A percentile compares a stretch with the other conserved stretches of the same genome.
Evolutionary conservation across 2,329 filamentous ascomycete genomes (phyloP).

Genomic region (Pleoardoris graminearum): DNA sequence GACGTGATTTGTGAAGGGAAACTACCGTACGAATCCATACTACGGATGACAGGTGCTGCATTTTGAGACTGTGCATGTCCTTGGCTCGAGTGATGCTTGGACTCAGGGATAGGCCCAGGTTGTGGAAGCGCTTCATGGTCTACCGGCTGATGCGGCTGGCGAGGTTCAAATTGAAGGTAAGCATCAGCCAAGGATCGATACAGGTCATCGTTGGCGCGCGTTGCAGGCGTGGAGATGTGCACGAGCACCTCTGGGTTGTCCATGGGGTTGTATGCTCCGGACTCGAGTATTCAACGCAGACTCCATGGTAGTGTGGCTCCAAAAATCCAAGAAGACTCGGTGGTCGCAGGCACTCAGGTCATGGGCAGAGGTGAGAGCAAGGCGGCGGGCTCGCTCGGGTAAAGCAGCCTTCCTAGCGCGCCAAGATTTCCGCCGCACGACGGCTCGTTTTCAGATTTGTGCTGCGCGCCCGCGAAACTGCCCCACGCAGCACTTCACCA

Average conservation of each 20-base stretch:
- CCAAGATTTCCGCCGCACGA: conserved; percentile 17
- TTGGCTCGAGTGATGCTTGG: not conserved
- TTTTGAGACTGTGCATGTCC: not conserved
- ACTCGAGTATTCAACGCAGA: not conserved
- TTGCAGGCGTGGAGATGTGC: conserved; percentile 51
- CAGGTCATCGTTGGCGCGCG: conserved; percentile 47
- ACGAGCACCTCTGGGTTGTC: conserved; percentile 46
- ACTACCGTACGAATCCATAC: conserved; percentile 40
- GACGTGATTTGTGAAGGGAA: conserved; percentile 34
- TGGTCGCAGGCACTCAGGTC: not conserved
- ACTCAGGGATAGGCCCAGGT: not conserved
- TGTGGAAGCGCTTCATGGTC: not conserved
- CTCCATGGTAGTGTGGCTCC: not conserved
- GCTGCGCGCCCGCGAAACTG: conserved; percentile 19
- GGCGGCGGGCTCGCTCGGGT: conserved; percentile 1
- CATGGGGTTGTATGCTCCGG: conserved; percentile 20
- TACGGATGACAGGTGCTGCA: conserved; percentile 16
- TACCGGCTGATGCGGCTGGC: not conserved
- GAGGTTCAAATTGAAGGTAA: conserved; percentile 45
- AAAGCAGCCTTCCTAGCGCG: conserved; percentile 2
- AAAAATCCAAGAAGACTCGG: not conserved
- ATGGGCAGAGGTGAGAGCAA: not conserved
- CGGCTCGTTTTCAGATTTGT: conserved; percentile 14
- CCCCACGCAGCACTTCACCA: conserved; percentile 14
- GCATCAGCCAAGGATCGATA: conserved; percentile 47